A percentile compares a stretch with the other conserved stretches of the same genome.
These are phyloP conservation scores for Capsicum baccatum DNA, from an alignment of 257 asterid genomes.

Conservation along the genomic window DNA sequence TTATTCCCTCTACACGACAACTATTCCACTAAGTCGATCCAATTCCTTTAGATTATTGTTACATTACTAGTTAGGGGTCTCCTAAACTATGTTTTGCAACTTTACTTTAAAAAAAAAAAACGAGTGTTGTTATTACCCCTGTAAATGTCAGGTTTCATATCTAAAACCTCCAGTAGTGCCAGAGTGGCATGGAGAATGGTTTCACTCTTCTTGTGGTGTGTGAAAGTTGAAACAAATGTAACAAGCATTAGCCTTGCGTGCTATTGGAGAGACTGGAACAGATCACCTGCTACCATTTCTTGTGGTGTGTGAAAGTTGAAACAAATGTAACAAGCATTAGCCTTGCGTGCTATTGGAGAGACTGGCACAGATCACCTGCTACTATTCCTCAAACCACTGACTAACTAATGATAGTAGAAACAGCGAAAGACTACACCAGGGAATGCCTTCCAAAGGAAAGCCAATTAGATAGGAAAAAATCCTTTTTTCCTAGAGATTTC, in stretches of 20 bases:
- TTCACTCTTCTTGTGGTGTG: background rate
- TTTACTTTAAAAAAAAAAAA: background rate
- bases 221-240: background rate
- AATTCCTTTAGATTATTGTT: background rate
- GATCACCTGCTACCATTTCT: background rate
- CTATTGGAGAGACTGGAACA: too few species aligned
- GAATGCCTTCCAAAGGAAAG: background rate
- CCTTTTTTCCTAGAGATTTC: background rate
- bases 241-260: background rate
- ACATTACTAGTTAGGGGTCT: background rate
- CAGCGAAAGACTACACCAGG: background rate
- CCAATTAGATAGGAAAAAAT: background rate
- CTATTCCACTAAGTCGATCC: background rate
- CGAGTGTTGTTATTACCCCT: background rate
- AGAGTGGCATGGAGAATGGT: background rate
- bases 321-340: too few species aligned
- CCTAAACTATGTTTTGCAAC: background rate
- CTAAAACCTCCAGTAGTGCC: conserved; percentile 4
- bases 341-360: background rate
- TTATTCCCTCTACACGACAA: background rate
- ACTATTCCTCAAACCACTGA: conserved; percentile 2
- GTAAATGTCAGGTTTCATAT: background rate
- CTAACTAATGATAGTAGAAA: conserved; percentile 7
- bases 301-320: background rate
- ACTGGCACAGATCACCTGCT: background rate